Percentiles rank a stretch among this genome's conserved stretches.
Evolutionary conservation across 306 rosid species (phyloP).

Genomic region (Cicer yamashitae): DNA sequence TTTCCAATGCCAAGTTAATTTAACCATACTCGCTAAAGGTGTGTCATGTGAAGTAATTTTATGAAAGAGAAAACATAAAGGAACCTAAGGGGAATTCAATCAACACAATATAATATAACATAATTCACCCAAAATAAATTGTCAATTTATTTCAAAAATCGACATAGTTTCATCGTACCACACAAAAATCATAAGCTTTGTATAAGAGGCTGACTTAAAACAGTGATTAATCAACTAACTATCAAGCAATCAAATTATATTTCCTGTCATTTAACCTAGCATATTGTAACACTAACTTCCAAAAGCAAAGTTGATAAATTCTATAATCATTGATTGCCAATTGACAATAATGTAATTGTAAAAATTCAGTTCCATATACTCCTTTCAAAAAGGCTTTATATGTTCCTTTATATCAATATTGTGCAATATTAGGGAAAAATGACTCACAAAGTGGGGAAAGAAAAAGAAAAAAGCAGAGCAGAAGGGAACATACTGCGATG

Average conservation of each 20-base stretch:
- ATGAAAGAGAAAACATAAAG: too few relatives aligned
- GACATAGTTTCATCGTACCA: too few relatives aligned
- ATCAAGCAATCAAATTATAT: slow-evolving; percentile 25
- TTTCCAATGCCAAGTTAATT: neutral
- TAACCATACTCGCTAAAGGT: neutral
- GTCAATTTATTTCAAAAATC: too few relatives aligned
- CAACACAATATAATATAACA: too few relatives aligned
- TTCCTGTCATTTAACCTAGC: slow-evolving; percentile 18
- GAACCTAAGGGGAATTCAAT: too few relatives aligned
- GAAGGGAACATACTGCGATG: slow-evolving; percentile 88
- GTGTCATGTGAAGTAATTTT: too few relatives aligned
- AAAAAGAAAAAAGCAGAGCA: slow-evolving; percentile 42
- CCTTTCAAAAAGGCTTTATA: neutral
- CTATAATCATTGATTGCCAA: neutral
- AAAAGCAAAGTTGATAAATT: slow-evolving; percentile 16
- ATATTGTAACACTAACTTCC: slow-evolving; percentile 9
- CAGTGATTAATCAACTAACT: neutral
- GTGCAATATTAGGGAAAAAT: neutral
- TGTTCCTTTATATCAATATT: slow-evolving; percentile 19
- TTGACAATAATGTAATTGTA: slow-evolving; percentile 6
- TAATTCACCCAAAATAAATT: too few relatives aligned
- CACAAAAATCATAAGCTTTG: too few relatives aligned
- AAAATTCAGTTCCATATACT: slow-evolving; percentile 7
- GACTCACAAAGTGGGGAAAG: neutral
- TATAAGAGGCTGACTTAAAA: too few relatives aligned